Evolutionary conservation across 805 yeast species (phyloP).

Genomic region (Tetrapisispora nanseiensis): DNA sequence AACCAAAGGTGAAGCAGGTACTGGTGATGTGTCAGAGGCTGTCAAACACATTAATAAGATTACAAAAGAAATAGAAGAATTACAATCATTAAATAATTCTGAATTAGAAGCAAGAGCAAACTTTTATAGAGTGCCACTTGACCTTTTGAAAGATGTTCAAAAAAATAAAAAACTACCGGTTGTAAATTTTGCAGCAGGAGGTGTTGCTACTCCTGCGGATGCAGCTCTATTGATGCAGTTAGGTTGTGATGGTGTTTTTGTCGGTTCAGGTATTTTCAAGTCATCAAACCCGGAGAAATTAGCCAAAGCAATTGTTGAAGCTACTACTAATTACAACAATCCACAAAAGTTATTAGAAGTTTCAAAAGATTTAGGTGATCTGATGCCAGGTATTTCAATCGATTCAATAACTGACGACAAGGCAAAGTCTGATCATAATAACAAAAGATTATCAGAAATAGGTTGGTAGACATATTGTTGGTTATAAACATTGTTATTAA

Average conservation of each 20-base stretch:
- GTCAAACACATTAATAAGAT: conserved; percentile 62
- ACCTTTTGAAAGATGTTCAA: conserved; percentile 35
- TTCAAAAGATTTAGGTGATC: conserved; percentile 61
- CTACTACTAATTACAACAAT: conserved; percentile 63
- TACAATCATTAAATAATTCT: conserved; percentile 30
- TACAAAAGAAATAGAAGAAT: conserved; percentile 39
- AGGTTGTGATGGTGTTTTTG: conserved; percentile 73
- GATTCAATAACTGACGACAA: conserved; percentile 34
- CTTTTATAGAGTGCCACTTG: conserved; percentile 49
- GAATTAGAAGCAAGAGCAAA: conserved; percentile 44
- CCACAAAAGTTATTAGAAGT: conserved; percentile 50
- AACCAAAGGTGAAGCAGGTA: conserved; percentile 85
- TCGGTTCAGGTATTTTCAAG: conserved; percentile 71
- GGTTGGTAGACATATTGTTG: conserved; percentile 35
- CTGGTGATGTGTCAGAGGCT: conserved; percentile 80
- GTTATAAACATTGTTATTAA: background rate
- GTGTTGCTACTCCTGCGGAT: conserved; percentile 81
- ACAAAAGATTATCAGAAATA: conserved; percentile 33
- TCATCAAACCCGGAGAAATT: conserved; percentile 60
- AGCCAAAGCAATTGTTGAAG: conserved; percentile 68
- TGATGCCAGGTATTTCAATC: conserved; percentile 64
- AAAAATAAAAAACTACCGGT: conserved; percentile 60
- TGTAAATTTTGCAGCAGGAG: conserved; percentile 83
- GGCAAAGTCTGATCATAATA: conserved; percentile 27
- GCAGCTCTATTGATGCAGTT: conserved; percentile 77